A percentile compares a stretch with the other conserved stretches of the same genome.
phyloP scores from a whole-genome alignment of 2,329 filamentous ascomycete genomes.

The Penicillium sp. region DNA sequence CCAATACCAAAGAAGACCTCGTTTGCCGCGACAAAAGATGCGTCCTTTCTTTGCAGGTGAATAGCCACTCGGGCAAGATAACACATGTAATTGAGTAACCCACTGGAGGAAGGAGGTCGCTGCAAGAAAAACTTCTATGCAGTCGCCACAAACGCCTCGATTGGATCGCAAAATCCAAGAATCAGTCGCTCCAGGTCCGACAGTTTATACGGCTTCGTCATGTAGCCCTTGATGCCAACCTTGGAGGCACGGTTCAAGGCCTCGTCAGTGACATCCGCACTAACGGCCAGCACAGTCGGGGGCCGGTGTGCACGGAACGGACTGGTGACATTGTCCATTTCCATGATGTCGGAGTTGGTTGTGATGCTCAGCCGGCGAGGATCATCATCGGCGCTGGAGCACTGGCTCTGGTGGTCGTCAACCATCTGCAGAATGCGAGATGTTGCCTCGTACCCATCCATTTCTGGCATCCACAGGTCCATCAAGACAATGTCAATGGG shows the following conservation, averaged over 20 bases:
- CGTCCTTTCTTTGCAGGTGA: neutral
- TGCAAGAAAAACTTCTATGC: neutral
- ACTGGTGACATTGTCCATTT: constrained; percentile 15
- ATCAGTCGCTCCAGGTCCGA: constrained; percentile 64
- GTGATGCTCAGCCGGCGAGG: constrained; percentile 11
- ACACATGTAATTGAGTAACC: neutral
- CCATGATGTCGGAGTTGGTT: constrained; percentile 15
- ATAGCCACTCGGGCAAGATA: neutral
- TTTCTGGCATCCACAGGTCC: constrained; percentile 76
- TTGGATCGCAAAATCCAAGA: constrained; percentile 44
- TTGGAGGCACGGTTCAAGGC: constrained; percentile 61
- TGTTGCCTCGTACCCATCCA: constrained; percentile 72
- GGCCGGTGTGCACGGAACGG: constrained; percentile 38
- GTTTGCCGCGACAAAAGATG: neutral
- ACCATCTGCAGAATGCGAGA: constrained; percentile 61
- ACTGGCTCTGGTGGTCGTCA: constrained; percentile 36
- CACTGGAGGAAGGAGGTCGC: neutral
- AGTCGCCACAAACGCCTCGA: constrained; percentile 4
- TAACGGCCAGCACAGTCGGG: constrained; percentile 62
- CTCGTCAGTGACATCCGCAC: constrained; percentile 66
- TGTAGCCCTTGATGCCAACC: constrained; percentile 67
- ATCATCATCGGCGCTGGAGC: constrained; percentile 14
- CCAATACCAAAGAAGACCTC: constrained; percentile 1
- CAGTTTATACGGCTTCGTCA: constrained; percentile 68
- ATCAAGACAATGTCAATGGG: constrained; percentile 67